Base-by-base conservation (phyloP, 2,329 filamentous ascomycete species). In the Fusarium sp. region DNA sequence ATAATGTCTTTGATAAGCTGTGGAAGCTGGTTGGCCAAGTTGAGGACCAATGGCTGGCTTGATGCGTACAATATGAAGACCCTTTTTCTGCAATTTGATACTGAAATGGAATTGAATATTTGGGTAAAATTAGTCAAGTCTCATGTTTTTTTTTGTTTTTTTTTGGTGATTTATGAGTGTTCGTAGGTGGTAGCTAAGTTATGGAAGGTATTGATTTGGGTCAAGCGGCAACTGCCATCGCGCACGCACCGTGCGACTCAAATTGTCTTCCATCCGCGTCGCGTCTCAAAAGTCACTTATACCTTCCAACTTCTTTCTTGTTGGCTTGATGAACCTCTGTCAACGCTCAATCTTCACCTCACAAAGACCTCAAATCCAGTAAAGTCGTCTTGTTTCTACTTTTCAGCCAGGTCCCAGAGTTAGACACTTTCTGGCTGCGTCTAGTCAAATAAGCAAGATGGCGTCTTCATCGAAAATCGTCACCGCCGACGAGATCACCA, bases 401-500 rank as follows among this genome's bases (percentile, higher is more conserved):
- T 39, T 20, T 3, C 18, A 20, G 18, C 18, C 18, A 20, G 18
- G 18, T 20, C 6, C 33, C 15, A 13, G 8, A 36, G 45, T 26
- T 9, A 44, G n/a, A 13, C 11, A 13, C 31, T 36, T 36, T 40
- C 5, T 13, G 7, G 46, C 51, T 22, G 14, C 48, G 33, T 22
- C 26, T 28, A 58, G 18, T 14, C n/a, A 22, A 48, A 17, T 5
- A 26, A 39, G 17, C 54, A 59, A 10, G n/a, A 75, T 75, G 74
- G 43, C 63, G 46, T 49, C 68, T 13, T 49, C 56, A 5, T n/a
- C 52, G 6, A 53, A 36, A 28, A 57, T 63, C 39, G 22, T 56
- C 18, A 54, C 67, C 15, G 69, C 69, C 28, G 54, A 72, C 17
- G 53, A 61, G 7, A 78, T 81, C 46, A 73, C 72, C 11, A 71